These are phyloP conservation scores for Pseudoturritis turrita DNA, from an alignment of 345 rosid species.

Conservation along the genomic window DNA sequence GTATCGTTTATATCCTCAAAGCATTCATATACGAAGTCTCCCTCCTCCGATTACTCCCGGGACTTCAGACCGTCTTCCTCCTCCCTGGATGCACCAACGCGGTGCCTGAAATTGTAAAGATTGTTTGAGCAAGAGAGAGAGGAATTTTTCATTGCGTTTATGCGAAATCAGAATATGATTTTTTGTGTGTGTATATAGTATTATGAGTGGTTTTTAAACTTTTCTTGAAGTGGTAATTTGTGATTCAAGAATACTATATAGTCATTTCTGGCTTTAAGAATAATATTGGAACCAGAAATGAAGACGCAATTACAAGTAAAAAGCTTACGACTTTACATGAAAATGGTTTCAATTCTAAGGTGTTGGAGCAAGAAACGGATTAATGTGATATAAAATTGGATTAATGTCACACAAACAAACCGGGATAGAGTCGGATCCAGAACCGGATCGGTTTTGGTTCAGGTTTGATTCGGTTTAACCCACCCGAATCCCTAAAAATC, in stretches of 20 bases:
- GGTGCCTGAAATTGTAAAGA: neutral
- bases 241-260: neutral
- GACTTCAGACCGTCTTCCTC: slow-evolving; percentile 40
- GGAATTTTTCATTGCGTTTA: neutral
- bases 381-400: too few relatives aligned
- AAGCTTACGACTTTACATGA: neutral
- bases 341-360: neutral
- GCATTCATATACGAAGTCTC: slow-evolving; percentile 47
- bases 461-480: slow-evolving; percentile 9
- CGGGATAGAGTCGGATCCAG: neutral
- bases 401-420: too few relatives aligned
- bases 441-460: slow-evolving; percentile 6
- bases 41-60: slow-evolving; percentile 34
- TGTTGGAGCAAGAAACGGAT: too few relatives aligned
- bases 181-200: neutral
- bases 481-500: slow-evolving; percentile 15
- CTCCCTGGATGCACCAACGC: slow-evolving; percentile 35
- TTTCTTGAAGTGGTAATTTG: neutral
- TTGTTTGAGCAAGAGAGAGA: neutral
- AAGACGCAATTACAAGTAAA: neutral
- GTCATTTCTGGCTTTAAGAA: neutral
- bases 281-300: neutral
- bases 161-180: neutral
- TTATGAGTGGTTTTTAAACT: neutral
- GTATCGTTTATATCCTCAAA: slow-evolving; percentile 62